Evolutionary conservation across 2,329 filamentous ascomycete genomes (phyloP).

Genomic region (Phyllosticta ampelicida): DNA sequence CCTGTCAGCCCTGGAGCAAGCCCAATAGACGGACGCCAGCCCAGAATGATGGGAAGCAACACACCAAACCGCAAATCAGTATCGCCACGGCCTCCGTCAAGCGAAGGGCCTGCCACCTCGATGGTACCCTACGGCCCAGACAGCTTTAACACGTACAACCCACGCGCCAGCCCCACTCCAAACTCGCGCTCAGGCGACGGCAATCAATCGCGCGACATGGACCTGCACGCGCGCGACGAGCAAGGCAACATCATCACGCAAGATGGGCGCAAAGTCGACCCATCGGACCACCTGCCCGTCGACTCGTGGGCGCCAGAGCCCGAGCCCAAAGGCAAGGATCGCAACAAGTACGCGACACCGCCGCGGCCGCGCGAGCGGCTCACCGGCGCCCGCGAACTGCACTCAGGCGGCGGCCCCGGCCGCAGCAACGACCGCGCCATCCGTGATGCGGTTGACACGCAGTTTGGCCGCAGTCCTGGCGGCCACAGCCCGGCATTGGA

Average conservation of each 20-base stretch:
- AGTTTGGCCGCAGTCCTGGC: background rate
- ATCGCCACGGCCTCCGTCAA: constrained; percentile 52
- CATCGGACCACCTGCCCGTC: constrained; percentile 68
- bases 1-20: constrained; percentile 33
- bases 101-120: constrained; percentile 45
- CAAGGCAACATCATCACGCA: constrained; percentile 63
- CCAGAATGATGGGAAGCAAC: constrained; percentile 32
- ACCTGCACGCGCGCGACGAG: constrained; percentile 30
- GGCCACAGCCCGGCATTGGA: background rate
- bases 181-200: constrained; percentile 12
- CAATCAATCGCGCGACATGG: constrained; percentile 15
- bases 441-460: constrained; percentile 2
- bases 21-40: constrained; percentile 23
- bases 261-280: constrained; percentile 67
- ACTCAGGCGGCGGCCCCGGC: background rate
- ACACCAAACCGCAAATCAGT: constrained; percentile 58
- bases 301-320: constrained; percentile 70
- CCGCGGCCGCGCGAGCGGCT: constrained; percentile 37
- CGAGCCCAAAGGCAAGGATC: constrained; percentile 47
- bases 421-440: constrained; percentile 14
- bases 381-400: constrained; percentile 38
- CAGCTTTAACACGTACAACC: constrained; percentile 64
- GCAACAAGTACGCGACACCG: constrained; percentile 16
- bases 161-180: constrained; percentile 30
- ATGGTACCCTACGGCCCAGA: constrained; percentile 61